Base-by-base conservation (phyloP, 257 asterid species). In the Rauvolfia tetraphylla region DNA sequence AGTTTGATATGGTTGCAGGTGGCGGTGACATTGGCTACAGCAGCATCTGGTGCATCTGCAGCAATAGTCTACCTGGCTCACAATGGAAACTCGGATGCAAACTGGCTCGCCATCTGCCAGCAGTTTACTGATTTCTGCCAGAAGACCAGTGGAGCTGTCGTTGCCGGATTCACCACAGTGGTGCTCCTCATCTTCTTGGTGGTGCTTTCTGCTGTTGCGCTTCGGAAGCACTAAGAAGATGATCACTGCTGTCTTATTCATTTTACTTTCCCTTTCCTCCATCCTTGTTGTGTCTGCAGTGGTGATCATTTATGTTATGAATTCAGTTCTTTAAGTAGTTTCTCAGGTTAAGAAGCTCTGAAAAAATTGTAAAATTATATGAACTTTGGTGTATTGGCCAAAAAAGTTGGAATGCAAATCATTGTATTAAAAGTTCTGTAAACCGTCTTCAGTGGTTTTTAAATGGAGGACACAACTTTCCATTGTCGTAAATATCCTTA, bases 51-150 rank as follows among this genome's bases (percentile, higher is more conserved):
- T 13, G 83, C 95, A 13, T 79, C 97, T 3, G 85, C 97, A 8
- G 96, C 93, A 70, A 88, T 93, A 61, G 98, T 85, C 17, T 91
- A 88, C 86, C 83, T 90, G 81, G 89, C 96, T 33, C 96, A 91
- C 81, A 71, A 86, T 31, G 96, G 97, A 29, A 91, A 85, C 70
- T 57, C 88, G 7, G 73, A 46, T 12, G 92, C 93, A 42, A 91
- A 90, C 42, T 90, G 93, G 97, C 71, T 88, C 29, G 84, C 97
- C 20, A 85, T 91, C 34, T 91, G 97, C 76, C 91, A 86, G 13
- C 93, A 91, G 61, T 90, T 83, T 62, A 69, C 23, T 7, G 88
- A 87, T 83, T 91, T 91, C 74, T 91, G 97, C 80, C 85, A 81
- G 67, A 75, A 75, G 75, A 42, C 61, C 14, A 91, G 92, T 46